Evolutionary conservation across 345 rosid genomes (phyloP).

Genomic region (Reutealis trisperma): DNA sequence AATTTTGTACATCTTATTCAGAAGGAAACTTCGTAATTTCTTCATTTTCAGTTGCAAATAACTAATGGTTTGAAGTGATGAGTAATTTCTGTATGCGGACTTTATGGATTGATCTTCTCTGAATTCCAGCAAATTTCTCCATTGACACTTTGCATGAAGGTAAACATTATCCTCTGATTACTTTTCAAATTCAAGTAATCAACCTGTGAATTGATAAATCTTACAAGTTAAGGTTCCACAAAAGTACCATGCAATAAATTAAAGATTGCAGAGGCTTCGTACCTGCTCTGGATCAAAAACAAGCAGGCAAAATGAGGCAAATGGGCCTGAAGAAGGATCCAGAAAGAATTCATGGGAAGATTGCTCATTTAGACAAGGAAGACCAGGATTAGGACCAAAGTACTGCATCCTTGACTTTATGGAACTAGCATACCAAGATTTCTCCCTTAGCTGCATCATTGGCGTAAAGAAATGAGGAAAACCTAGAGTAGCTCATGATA

Average conservation of each 20-base stretch:
- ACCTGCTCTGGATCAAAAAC: conserved; percentile 89
- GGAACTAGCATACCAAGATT: conserved; percentile 77
- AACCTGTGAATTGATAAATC: conserved; percentile 50
- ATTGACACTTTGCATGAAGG: conserved; percentile 36
- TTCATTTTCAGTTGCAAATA: neutral
- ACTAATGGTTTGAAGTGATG: conserved; percentile 7
- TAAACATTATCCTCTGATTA: conserved; percentile 59
- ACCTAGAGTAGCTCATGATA: conserved; percentile 12
- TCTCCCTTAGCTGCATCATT: conserved; percentile 68
- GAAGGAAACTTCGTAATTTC: neutral
- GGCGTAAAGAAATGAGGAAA: conserved; percentile 4
- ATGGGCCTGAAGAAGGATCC: conserved; percentile 72
- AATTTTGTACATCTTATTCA: neutral
- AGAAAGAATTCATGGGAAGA: conserved; percentile 34
- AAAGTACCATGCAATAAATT: neutral
- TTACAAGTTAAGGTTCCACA: neutral
- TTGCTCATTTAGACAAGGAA: conserved; percentile 51
- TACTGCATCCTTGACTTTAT: conserved; percentile 63
- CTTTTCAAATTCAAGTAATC: conserved; percentile 90
- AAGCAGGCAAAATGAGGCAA: conserved; percentile 60
- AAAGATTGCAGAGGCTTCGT: conserved; percentile 8
- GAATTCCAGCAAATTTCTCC: conserved; percentile 65
- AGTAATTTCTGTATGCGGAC: conserved; percentile 3
- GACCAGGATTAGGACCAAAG: conserved; percentile 65
- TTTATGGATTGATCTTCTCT: conserved; percentile 60